A percentile compares a stretch with the other conserved stretches of the same genome.
phyloP scores from a whole-genome alignment of 164 flowering plant species.

The Liriodendron chinense region DNA sequence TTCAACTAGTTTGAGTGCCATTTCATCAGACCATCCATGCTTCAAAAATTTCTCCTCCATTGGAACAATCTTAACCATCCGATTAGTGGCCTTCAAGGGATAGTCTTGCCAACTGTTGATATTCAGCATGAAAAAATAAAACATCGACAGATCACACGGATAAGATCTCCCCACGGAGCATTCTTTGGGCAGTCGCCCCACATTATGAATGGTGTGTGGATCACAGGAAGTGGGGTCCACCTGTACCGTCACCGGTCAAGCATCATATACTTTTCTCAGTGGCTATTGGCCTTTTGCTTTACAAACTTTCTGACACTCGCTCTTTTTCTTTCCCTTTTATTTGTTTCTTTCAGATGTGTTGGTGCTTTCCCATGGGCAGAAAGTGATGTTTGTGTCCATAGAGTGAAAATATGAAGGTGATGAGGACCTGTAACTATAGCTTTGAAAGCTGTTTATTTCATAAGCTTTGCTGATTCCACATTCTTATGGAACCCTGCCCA shows the following conservation, averaged over 20 bases:
- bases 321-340: neutral
- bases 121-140: no score
- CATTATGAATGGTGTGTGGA: no score
- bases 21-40: neutral
- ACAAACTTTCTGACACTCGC: neutral
- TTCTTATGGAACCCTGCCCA: neutral
- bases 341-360: conserved; percentile 30
- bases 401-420: neutral
- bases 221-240: no score
- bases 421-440: conserved; percentile 32
- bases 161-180: neutral
- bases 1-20: neutral
- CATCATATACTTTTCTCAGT: neutral
- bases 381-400: conserved; percentile 22
- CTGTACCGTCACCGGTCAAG: neutral
- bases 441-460: conserved; percentile 13
- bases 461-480: neutral
- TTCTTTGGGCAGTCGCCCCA: no score
- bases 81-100: neutral
- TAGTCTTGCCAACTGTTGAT: no score
- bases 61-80: neutral
- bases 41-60: neutral
- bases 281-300: neutral
- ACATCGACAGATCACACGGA: no score
- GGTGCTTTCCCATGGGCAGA: conserved; percentile 48